Conservation (phyloP, 208 protist genomes). For the Leishmania gerbilli region DNA sequence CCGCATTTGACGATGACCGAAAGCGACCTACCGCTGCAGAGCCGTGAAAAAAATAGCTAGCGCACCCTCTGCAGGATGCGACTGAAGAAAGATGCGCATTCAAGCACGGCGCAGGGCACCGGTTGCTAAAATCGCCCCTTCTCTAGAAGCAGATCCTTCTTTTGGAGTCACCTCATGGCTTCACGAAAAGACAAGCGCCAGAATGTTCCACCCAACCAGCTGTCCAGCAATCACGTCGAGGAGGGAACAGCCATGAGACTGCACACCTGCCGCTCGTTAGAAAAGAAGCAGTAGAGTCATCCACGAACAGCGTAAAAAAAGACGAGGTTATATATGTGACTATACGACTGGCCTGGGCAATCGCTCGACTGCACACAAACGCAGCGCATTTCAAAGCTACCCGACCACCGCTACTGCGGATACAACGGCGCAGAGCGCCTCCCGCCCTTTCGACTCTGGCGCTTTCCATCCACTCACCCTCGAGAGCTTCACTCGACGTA, state of each 20-base stretch:
- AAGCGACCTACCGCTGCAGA: not conserved
- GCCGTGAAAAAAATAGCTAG: not conserved
- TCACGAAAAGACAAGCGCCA: not conserved
- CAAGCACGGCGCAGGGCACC: not conserved
- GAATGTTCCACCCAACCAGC: not conserved
- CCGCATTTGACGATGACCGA: too few species aligned
- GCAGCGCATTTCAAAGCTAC: not conserved
- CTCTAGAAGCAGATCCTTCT: not conserved
- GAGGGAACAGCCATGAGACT: not conserved
- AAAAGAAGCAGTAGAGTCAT: not conserved
- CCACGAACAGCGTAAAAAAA: not conserved
- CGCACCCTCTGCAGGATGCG: not conserved
- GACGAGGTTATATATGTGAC: not conserved
- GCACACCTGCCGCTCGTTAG: not conserved
- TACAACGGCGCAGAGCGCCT: not conserved
- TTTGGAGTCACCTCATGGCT: not conserved
- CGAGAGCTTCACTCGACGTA: constrained; percentile 14
- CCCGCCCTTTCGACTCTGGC: not conserved
- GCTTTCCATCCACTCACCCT: not conserved
- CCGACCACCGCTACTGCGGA: not conserved
- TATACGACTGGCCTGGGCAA: not conserved
- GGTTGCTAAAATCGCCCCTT: not conserved
- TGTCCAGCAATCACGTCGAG: not conserved
- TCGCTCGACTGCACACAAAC: not conserved
- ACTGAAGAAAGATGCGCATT: not conserved